Base-by-base conservation (phyloP, 73 alveolate genomes). In the Durusdinium trenchii region DNA sequence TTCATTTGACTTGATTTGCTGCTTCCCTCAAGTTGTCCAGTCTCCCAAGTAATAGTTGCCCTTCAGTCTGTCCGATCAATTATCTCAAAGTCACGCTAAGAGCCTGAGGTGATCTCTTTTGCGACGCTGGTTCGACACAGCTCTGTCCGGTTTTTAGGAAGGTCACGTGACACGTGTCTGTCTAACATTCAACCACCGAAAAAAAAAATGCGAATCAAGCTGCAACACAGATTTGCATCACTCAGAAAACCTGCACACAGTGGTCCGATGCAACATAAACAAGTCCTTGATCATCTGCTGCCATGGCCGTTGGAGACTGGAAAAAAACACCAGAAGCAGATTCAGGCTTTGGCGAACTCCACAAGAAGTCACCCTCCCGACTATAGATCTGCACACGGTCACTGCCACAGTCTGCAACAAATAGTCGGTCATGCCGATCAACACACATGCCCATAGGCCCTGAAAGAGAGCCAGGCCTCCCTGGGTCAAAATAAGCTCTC, bases 361-460 rank as follows among this genome's bases (percentile, higher is more conserved):
- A 84, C 73, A 89, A 40, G 43, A 89, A 89, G 86, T 42, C 86
- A 7, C 96, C 96, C 50, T 64, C 71, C 12, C 96, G 85, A n/a
- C 96, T 89, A 52, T 64, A 89, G 78, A 89, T 89, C 96, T 89
- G 96, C 40, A 89, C 96, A 1, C 96, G 96, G 40, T 89, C 86
- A 46, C 96, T 89, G 47, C 96, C 96, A 40, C 96, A 89, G 86
- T 89, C 96, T 23, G 86, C 82, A n/a, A 89, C 96, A 69, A 89
- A 89, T 38, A 89, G 96, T 36, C 96, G 85, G 30, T 89, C 96
- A 23, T 64, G 96, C 16, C 71, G 86, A 46, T 89, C 96, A 1
- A 89, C 96, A 18, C 96, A 89, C 96, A 89, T 89, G 30, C 96
- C 96, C 96, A 89, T 89, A 26, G 96, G 96, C 20, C 86, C 96